A percentile compares a stretch with the other conserved stretches of the same genome.
phyloP scores from a whole-genome alignment of 192 early-diverging fungal species.

The Borealophlyctis nickersoniae region DNA sequence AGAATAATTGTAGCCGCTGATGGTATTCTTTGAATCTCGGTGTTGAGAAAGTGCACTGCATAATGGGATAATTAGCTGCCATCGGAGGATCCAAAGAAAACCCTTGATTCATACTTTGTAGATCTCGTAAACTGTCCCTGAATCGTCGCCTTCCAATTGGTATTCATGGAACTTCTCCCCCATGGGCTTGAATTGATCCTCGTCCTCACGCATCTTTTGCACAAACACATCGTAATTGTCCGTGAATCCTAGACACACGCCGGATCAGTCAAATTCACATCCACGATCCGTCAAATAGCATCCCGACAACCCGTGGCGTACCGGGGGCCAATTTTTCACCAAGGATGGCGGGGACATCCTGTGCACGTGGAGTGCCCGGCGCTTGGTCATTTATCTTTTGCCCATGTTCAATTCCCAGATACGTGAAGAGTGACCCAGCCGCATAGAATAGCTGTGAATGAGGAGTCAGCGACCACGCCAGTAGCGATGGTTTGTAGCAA shows the following conservation, averaged over 20 bases:
- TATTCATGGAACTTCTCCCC: slow-evolving; percentile 81
- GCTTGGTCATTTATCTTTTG: slow-evolving; percentile 54
- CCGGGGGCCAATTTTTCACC: slow-evolving; percentile 57
- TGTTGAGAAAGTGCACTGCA: slow-evolving; percentile 58
- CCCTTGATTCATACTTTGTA: slow-evolving; percentile 71
- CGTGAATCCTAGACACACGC: slow-evolving; percentile 43
- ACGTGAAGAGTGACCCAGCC: slow-evolving; percentile 72
- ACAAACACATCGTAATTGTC: slow-evolving; percentile 65
- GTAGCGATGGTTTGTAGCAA: background rate
- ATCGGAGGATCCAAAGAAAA: slow-evolving; percentile 1
- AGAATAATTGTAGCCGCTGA: slow-evolving; percentile 71
- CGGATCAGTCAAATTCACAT: too few relatives aligned
- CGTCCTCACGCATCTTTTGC: slow-evolving; percentile 56
- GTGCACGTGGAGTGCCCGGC: slow-evolving; percentile 40
- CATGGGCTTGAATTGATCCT: slow-evolving; percentile 64
- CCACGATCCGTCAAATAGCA: too few relatives aligned
- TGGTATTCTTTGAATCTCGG: slow-evolving; percentile 74
- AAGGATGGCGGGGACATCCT: slow-evolving; percentile 55
- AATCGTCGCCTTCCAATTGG: slow-evolving; percentile 34
- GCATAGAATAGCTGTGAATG: slow-evolving; percentile 67
- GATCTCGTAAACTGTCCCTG: slow-evolving; percentile 57
- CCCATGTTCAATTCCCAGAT: slow-evolving; percentile 64
- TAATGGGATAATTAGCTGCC: background rate
- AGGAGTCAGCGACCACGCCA: background rate
- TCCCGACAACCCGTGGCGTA: slow-evolving; percentile 9